Evolutionary conservation across 2,329 filamentous ascomycete species (phyloP), one percentile per base, ranked within the genome.

Genomic region (Lasiodiplodia hormozganensis): DNA sequence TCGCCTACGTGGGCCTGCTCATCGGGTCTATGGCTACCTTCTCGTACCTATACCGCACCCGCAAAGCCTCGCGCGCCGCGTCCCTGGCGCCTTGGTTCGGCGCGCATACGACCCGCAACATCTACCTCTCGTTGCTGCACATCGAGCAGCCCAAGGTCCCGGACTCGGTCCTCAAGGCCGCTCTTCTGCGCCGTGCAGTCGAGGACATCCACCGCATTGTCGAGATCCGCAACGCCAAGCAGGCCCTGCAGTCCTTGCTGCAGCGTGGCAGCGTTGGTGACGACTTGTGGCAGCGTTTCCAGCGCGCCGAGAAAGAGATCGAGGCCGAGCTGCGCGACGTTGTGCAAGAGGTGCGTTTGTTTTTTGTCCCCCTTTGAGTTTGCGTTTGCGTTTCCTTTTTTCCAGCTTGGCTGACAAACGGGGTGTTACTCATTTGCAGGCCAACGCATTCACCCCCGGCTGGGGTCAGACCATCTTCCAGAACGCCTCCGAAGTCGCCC

Each of bases 381-480:
- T 10, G 3, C 2, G 34, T 14, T 18, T 10, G 3, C 2, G 11
- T 36, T 11, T 36, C 12, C 18, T n/a, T 4, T 56, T 16, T 16
- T 7, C 18, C 23, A 11, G 23, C 14, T 4, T 10, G 11, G 65
- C 71, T 78, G 70, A 78, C 68, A 70, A 34, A 34, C 31, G 31
- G 31, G 31, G 7, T 7, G 31, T 68, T 67, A 25, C 51, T 47
- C 47, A 34, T 34, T 8, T 21, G 8, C 72, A 97, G 93, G 96
- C 96, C 75, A 98, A 98, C 78, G 94, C 92, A 23, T 91, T 97
- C 71, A 86, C 89, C 1, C 90, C 92, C 60, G 90, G 91, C 79
- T 99, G 96, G 96, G 96, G 96, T 70, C 90, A 96, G 77, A 89
- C 88, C 68, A 98, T 99, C 79, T 99, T 99, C 87, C 96, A 99